Base-by-base conservation (phyloP, 768 basidiomycete genomes). In the Cyathus striatus region DNA sequence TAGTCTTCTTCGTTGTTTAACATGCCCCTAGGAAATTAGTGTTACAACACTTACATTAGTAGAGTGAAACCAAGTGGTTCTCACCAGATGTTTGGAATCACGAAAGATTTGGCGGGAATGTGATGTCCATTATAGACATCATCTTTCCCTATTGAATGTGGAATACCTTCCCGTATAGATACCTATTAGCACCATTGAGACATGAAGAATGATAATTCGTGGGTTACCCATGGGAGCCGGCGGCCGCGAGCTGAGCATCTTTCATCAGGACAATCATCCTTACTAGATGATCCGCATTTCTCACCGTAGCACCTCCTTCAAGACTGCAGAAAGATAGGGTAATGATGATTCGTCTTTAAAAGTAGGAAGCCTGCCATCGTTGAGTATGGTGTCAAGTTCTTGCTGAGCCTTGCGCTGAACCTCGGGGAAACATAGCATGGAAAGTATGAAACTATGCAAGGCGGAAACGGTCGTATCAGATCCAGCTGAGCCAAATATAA, bases 111-210 rank as follows among this genome's bases (percentile, higher is more conserved):
- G 44, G 72, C 67, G 0, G 73, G 75, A 30, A 78, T 71, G 30
- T 58, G 58, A 46, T 68, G 65, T 1, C 69, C 73, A 2, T 68
- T 63, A 44, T 72, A 77, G 4, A 63, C 52, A 45, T 78, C 75
- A 36, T 77, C 72, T 43, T 62, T 56, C 6, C 51, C 58, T 6
- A 52, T 41, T 27, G 49, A 45, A 36, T 69, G 66, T 5, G 68
- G 63, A 10, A 66, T 53, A 20, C 54, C 64, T 65, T n/a, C n/a
- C n/a, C n/a, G n/a, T n/a, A n/a, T n/a, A n/a, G n/a, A n/a, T n/a
- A n/a, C n/a, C n/a, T n/a, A n/a, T n/a, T n/a, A n/a, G n/a, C n/a
- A n/a, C n/a, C n/a, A n/a, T n/a, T n/a, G n/a, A n/a, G n/a, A n/a
- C n/a, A n/a, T n/a, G n/a, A n/a, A n/a, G n/a, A n/a, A n/a, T n/a